Base-by-base conservation (phyloP, 2,329 filamentous ascomycete genomes). In the Cadophora gregata region DNA sequence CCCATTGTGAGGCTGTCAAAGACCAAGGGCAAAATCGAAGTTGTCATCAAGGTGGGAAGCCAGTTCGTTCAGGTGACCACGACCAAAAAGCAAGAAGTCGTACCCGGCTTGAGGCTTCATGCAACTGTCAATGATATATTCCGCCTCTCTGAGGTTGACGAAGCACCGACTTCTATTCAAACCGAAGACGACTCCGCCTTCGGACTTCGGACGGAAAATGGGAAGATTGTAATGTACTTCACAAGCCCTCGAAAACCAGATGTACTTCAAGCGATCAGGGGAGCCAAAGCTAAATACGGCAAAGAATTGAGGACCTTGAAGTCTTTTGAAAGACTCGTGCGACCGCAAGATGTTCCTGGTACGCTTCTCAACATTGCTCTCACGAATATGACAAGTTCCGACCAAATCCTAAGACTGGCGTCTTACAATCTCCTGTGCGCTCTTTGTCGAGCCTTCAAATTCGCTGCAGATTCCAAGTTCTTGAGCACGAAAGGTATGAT, bases 151-250 rank as follows among this genome's bases (percentile, higher is more conserved):
- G 89, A 91, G 64, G 84, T 91, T 16, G 89, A 91, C 66, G 89
- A 91, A 78, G 86, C 87, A 4, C 83, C 88, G 5, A 87, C 86
- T 2, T 87, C 86, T 2, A 87, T 89, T 63, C 84, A 88, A 67
- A 86, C 85, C 0, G 88, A 90, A 66, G 88, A 91, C 66, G 88
- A 90, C 69, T 87, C 86, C 3, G 85, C 88, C 1, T 91, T 91
- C 76, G 89, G 88, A 0, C 79, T 91, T 31, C 83, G 88, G 59
- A 88, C 88, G 2, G 89, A 91, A 71, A 89, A 87, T 69, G 89
- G 89, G 71, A 90, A 88, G 77, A 88, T 90, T 59, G 85, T 90
- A 62, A 90, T 91, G 88, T 90, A 88, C 74, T 91, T 91, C 75
- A 88, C 88, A 21, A 90, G 88, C 70, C 82, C 87, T 1, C 86